Base-by-base conservation (phyloP, 129 eudicot genomes). In the Artemisia tridentata region DNA sequence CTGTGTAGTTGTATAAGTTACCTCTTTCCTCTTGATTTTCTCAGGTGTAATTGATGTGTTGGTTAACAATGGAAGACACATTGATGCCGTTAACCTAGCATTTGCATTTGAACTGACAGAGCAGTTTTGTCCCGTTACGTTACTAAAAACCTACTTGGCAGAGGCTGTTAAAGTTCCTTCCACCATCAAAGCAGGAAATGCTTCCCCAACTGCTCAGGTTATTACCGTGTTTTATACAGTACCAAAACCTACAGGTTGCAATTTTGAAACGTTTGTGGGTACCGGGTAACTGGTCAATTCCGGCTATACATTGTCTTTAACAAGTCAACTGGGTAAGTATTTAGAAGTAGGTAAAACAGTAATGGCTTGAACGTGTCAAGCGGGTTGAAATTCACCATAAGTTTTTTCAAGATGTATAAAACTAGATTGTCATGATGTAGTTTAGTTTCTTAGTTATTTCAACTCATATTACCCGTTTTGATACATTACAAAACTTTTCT, bases 21-120 rank as follows among this genome's bases (percentile, higher is more conserved):
- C 63, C 19, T 48, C 1, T 25, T 63, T 63, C 7, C 16, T 60
- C 66, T 46, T 66, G 27, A 62, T 2, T 34, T 67, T 78, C 45
- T 69, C 89, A 95, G 97, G 95, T 81, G 99, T 95, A 25, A 95
- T 90, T 61, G 84, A 78, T 61, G 97, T 88, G 72, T 66, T 95
- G 86, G 82, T 95, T 5, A 90, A 78, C 64, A 90, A 76, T 69
- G 95, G 97, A 68, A 88, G 96, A 59, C 97, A 95, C 31, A 95
- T 95, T 54, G 97, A 90, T 81, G 99, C 97, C 43, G 93, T 95
- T 75, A 95, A 95, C 71, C 79, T 95, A 67, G 88, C 96, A 49
- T 90, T 88, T 86, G 88, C 88, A 46, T 95, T 95, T 73, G 93
- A 88, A 72, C 91, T 90, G 43, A 88, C 96, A 12, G 80, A 88